Conservation (phyloP, 1,284 basidiomycete genomes). For the Anthracocystis setariae region DNA sequence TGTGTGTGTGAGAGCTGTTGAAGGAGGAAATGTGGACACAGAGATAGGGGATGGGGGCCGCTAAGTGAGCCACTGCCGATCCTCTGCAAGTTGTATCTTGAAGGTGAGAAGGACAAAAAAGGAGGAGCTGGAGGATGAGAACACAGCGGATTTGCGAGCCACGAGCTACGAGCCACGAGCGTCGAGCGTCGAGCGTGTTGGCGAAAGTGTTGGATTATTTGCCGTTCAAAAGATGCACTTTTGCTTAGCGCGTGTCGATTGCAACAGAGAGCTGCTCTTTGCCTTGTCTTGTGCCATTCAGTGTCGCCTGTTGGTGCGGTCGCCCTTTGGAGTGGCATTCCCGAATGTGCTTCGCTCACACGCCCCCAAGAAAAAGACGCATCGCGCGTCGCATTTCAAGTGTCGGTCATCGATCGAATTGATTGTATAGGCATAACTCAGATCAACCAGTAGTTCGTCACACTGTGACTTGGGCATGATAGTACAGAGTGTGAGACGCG, state of each 20-base stretch:
- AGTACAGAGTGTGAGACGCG: neutral
- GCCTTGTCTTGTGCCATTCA: too few species aligned
- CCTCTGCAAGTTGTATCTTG: neutral
- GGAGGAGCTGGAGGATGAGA: neutral
- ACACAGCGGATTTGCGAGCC: too few species aligned
- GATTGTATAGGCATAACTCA: too few species aligned
- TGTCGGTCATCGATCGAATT: neutral
- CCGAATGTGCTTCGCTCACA: too few species aligned
- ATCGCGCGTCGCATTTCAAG: neutral
- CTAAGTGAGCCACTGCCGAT: neutral
- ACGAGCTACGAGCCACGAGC: too few species aligned
- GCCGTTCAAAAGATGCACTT: constrained; percentile 5
- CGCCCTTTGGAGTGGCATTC: too few species aligned
- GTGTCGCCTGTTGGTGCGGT: too few species aligned
- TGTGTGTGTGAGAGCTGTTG: neutral
- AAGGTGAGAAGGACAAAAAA: neutral
- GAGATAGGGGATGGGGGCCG: neutral
- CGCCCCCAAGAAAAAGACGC: neutral
- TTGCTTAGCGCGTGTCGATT: neutral
- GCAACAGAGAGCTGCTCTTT: too few species aligned
- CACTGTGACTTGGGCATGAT: too few species aligned
- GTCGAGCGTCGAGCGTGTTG: neutral
- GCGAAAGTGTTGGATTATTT: constrained; percentile 4
- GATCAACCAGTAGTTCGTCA: too few species aligned
- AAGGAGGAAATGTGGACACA: neutral